Evolutionary conservation across 1,284 basidiomycete genomes (phyloP).

Genomic region (Apiotrichum domesticum): DNA sequence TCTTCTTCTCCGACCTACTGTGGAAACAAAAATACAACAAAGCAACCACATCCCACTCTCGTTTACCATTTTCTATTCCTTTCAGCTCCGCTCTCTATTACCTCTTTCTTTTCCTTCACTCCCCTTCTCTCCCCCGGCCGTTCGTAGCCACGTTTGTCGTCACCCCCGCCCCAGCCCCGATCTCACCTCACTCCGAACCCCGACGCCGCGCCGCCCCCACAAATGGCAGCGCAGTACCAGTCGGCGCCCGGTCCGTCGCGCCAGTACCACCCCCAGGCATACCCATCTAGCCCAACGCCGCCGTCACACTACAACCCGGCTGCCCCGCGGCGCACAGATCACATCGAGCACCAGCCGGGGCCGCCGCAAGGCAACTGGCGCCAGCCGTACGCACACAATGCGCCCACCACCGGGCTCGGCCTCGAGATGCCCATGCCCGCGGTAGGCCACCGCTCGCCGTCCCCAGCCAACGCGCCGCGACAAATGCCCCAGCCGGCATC

Average conservation of each 20-base stretch:
- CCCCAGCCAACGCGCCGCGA: background rate
- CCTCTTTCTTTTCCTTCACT: background rate
- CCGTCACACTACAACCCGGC: background rate
- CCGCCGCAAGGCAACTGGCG: background rate
- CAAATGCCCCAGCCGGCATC: too few relatives aligned
- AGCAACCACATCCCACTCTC: conserved; percentile 4
- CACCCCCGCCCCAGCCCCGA: too few relatives aligned
- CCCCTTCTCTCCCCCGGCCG: background rate
- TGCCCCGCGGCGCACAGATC: conserved; percentile 3
- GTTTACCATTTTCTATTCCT: background rate
- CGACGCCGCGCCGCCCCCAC: background rate
- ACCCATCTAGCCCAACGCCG: background rate
- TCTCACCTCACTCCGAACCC: too few relatives aligned
- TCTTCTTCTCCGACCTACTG: too few relatives aligned
- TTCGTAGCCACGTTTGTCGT: background rate
- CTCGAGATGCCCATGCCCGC: conserved; percentile 3
- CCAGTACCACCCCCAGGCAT: background rate
- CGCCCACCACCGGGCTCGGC: background rate
- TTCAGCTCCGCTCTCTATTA: background rate
- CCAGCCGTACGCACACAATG: background rate
- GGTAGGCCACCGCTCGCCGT: background rate
- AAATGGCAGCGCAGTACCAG: conserved; percentile 20
- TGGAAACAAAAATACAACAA: background rate
- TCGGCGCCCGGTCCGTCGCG: conserved; percentile 21
- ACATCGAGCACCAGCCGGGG: background rate